A percentile compares a stretch with the other conserved stretches of the same genome.
Conservation (phyloP, 345 rosid species). For the Ceriops tagal region DNA sequence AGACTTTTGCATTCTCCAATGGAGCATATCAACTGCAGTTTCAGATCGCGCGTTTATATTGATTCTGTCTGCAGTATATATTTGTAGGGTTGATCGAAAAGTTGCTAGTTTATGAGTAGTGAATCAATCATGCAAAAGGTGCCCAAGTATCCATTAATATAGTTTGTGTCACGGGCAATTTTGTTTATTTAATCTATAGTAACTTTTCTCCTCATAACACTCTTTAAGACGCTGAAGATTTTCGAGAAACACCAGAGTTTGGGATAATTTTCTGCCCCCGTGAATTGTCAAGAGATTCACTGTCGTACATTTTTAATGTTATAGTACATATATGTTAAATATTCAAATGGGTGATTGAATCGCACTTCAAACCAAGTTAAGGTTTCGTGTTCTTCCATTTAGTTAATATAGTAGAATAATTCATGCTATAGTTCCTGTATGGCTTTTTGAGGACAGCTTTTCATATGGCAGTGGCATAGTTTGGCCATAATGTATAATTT, state of each 20-base stretch:
- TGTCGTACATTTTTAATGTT: conserved; percentile 18
- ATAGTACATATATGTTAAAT: conserved; percentile 8
- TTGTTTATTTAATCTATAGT: conserved; percentile 20
- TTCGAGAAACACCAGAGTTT: conserved; percentile 9
- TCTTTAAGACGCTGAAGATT: conserved; percentile 22
- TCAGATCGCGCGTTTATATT: not conserved
- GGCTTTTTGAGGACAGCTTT: not conserved
- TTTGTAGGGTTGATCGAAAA: not conserved
- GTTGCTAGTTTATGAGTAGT: not conserved
- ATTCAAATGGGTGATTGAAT: conserved; percentile 23
- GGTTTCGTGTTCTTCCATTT: conserved; percentile 27
- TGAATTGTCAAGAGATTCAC: conserved; percentile 22
- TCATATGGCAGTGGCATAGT: not conserved
- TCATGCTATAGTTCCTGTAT: conserved; percentile 18
- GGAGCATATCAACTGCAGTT: not conserved
- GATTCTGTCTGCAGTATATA: not conserved
- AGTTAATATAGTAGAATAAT: conserved; percentile 6
- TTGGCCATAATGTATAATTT: too few species aligned
- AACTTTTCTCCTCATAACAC: not conserved
- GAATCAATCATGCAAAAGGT: conserved; percentile 13
- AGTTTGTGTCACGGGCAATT: conserved; percentile 4
- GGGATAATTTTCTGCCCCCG: conserved; percentile 36
- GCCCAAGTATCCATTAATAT: not conserved
- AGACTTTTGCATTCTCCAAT: not conserved
- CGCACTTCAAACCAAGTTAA: conserved; percentile 23